Evolutionary conservation across 208 protist species (phyloP).

Genomic region (Acanthamoeba sp.): DNA sequence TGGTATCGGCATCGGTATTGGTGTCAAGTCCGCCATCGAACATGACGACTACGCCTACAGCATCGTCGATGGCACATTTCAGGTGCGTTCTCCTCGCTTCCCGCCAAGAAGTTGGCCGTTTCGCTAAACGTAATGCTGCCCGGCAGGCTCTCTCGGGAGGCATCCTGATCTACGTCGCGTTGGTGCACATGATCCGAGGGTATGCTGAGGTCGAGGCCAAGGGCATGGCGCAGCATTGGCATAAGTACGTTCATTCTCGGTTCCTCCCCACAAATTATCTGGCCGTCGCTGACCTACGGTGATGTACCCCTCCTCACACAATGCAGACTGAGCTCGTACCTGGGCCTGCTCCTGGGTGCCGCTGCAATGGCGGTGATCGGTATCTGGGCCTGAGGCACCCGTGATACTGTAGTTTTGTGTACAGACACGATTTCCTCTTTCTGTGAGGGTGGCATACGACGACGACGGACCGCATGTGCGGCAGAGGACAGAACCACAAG

Average conservation of each 20-base stretch:
- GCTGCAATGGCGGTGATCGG: constrained; percentile 50
- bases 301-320: too few relatives aligned
- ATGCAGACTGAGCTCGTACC: neutral
- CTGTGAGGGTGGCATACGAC: neutral
- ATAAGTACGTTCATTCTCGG: neutral
- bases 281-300: too few relatives aligned
- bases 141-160: constrained; percentile 4
- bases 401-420: neutral
- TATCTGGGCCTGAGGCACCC: constrained; percentile 9
- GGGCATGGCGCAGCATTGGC: neutral
- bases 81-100: neutral
- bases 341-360: constrained; percentile 26
- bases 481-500: neutral
- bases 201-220: neutral
- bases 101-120: neutral
- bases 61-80: constrained; percentile 51
- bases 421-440: neutral
- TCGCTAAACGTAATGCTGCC: neutral
- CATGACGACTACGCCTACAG: constrained; percentile 19
- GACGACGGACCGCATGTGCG: neutral
- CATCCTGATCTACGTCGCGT: constrained; percentile 23
- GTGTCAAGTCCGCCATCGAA: constrained; percentile 11
- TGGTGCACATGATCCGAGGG: constrained; percentile 3
- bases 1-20: constrained; percentile 40
- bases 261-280: too few relatives aligned